Evolutionary conservation across 305 asterid genomes (phyloP), one percentile per base, ranked within the genome.

Genomic region (Nicotiana rustica): DNA sequence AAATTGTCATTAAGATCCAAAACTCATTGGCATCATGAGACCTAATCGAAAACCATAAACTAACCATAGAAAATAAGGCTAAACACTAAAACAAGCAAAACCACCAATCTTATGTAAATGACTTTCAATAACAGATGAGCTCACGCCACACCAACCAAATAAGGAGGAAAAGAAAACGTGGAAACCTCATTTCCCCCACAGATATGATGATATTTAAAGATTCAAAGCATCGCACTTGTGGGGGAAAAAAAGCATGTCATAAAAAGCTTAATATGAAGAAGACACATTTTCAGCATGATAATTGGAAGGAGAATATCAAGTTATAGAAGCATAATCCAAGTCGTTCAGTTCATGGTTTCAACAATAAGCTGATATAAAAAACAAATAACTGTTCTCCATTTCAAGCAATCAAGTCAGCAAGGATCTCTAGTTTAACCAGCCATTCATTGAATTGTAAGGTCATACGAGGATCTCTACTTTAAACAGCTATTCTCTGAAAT

Each of bases 61-160:
- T 57, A 77, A 81, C 35, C 47, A 78, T 36, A 52, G 4, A 65
- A 81, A 81, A 71, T 21, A 80, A 19, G 59, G 66, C 55, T 25
- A 69, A 66, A 70, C 80, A 82, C 49, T 80, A 77, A 67, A 81
- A 64, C 52, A 36, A 41, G 65, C 77, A 82, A 78, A 79, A 8
- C 65, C 31, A 75, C 79, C 79, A 14, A 52, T 25, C 15, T 75
- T 75, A 60, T 25, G 44, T 75, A 75, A 71, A 52, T 35, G 75
- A 67, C 49, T 35, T 35, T 35, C 52, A 33, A 67, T 67, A 14
- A 67, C 75, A 35, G 9, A 36, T 68, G 76, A 67, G 76, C 8
- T 68, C 76, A 68, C 14, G 4, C 55, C 76, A 68, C 76, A 68
- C 76, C 52, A 68, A 68, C 55, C 76, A 17, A 68, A 68, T 68